These are phyloP conservation scores for Panicum virgatum DNA, from an alignment of 202 grass and related monocot species.

Conservation along the genomic window DNA sequence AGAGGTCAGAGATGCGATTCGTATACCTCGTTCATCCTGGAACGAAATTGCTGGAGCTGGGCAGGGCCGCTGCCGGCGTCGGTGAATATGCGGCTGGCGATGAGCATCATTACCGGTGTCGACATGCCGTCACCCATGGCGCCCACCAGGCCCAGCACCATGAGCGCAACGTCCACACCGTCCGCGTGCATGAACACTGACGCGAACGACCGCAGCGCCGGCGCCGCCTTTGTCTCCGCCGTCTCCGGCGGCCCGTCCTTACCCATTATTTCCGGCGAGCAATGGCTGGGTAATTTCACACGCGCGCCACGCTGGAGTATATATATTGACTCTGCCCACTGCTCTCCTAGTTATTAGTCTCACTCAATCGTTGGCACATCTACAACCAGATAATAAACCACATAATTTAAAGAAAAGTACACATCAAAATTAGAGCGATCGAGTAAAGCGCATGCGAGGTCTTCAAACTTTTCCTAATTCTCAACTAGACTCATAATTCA, in stretches of 20 bases:
- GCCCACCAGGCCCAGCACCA: constrained; percentile 62
- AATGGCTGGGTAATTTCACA: too few relatives aligned
- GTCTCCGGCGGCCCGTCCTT: not conserved
- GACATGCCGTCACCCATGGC: constrained; percentile 71
- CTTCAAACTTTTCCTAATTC: too few relatives aligned
- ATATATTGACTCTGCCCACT: too few relatives aligned
- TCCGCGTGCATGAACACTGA: constrained; percentile 78
- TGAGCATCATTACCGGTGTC: constrained; percentile 53
- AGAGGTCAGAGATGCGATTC: not conserved
- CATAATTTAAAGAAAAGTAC: too few relatives aligned
- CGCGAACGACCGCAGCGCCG: not conserved
- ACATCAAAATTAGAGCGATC: too few relatives aligned
- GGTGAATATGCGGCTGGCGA: constrained; percentile 63
- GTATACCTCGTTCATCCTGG: constrained; percentile 36
- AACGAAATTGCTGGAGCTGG: constrained; percentile 42
- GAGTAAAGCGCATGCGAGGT: too few relatives aligned
- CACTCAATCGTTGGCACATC: too few relatives aligned
- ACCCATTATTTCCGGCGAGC: not conserved
- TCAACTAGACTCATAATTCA: too few relatives aligned
- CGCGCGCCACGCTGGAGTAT: too few relatives aligned
- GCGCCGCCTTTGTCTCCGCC: not conserved
- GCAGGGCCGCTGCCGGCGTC: constrained; percentile 44
- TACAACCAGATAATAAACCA: too few relatives aligned
- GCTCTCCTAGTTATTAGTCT: too few relatives aligned
- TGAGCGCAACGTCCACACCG: constrained; percentile 46